phyloP scores from a whole-genome alignment of 495 filamentous ascomycete genomes.

The Penicillium cosmopolitanum region DNA sequence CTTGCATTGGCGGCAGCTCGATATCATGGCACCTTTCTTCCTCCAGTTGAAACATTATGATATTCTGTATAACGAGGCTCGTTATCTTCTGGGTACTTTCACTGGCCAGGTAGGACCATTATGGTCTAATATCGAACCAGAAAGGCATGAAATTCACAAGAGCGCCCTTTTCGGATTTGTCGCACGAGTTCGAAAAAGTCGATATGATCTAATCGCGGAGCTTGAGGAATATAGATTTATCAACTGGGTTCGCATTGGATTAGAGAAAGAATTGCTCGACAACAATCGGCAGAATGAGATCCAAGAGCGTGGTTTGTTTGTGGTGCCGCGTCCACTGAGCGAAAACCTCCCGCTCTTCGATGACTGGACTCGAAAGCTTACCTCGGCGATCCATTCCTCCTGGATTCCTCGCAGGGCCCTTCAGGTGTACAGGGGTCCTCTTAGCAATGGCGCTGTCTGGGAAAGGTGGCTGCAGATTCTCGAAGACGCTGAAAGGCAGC shows the following conservation, averaged over 20 bases:
- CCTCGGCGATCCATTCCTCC: neutral
- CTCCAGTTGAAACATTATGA: neutral
- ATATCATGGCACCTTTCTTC: constrained; percentile 32
- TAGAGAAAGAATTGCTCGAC: constrained; percentile 22
- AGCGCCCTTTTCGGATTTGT: neutral
- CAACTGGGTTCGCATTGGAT: constrained; percentile 32
- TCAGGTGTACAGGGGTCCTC: no score
- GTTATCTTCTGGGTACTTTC: constrained; percentile 16
- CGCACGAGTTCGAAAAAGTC: neutral
- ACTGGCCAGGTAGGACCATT: constrained; percentile 17
- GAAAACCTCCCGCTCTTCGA: constrained; percentile 22
- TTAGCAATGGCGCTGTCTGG: neutral
- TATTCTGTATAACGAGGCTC: constrained; percentile 15
- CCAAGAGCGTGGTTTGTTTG: constrained; percentile 24
- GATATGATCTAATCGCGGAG: neutral
- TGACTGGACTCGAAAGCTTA: constrained; percentile 12
- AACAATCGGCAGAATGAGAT: constrained; percentile 22
- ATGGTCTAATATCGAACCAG: constrained; percentile 11
- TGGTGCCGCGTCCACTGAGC: constrained; percentile 26
- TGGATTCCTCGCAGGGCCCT: neutral
- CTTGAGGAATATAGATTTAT: constrained; percentile 14
- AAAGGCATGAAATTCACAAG: neutral
- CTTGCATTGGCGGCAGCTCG: constrained; percentile 36
- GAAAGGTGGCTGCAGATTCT: no score
- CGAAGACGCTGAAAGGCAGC: neutral